phyloP scores from a whole-genome alignment of 345 rosid genomes.

The Lepidium africanum region DNA sequence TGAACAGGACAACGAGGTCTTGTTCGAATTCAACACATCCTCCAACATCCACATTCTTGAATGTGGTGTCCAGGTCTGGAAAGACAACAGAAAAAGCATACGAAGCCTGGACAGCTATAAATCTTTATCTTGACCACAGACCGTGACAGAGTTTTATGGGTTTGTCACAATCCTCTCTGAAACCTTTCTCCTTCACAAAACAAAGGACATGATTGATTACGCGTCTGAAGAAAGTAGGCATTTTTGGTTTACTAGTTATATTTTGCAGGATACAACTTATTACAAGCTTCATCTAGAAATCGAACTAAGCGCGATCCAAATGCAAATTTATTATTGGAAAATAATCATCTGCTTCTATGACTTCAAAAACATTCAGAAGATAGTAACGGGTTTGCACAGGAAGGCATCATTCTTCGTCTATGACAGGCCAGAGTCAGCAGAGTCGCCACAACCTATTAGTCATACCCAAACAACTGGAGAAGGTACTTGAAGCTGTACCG shows the following conservation, averaged over 20 bases:
- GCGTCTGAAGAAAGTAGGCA: conserved; percentile 13
- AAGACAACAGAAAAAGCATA: no score
- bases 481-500: conserved; percentile 45
- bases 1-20: no score
- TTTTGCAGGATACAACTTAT: not conserved
- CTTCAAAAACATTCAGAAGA: not conserved
- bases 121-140: no score
- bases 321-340: conserved; percentile 31
- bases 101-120: no score
- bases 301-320: no score
- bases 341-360: not conserved
- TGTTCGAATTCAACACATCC: no score
- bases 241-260: not conserved
- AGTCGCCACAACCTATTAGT: conserved; percentile 3
- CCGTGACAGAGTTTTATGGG: no score
- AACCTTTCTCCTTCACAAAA: conserved; percentile 67
- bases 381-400: not conserved
- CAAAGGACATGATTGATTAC: conserved; percentile 54
- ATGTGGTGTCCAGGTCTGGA: no score
- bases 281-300: not conserved
- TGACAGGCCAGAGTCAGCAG: not conserved
- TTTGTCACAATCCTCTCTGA: conserved; percentile 61
- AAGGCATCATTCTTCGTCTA: not conserved
- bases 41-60: no score
- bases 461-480: no score